These are phyloP conservation scores for Camelina hispida DNA, from an alignment of 345 rosid species.

Conservation along the genomic window DNA sequence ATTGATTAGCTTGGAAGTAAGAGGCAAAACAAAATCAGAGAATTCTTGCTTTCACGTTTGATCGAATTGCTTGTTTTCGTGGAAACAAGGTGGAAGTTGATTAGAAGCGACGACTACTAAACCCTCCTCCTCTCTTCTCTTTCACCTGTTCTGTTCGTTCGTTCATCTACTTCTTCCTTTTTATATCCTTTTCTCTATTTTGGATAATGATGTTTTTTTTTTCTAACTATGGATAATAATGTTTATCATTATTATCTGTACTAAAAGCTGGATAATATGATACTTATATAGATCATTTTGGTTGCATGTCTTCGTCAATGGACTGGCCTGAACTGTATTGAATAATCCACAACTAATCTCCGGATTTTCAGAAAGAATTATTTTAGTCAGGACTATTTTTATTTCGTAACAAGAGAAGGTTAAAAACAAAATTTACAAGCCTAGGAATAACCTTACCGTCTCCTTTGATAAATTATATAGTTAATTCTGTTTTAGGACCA, in stretches of 20 bases:
- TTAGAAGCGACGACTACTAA: constrained; percentile 46
- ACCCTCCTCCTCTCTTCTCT: background rate
- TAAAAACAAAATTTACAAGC: background rate
- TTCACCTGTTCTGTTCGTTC: background rate
- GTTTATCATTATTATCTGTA: background rate
- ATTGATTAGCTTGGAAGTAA: constrained; percentile 27
- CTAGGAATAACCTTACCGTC: background rate
- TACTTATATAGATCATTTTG: background rate
- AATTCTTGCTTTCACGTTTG: constrained; percentile 45
- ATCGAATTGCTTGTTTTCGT: constrained; percentile 42
- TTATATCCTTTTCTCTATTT: background rate
- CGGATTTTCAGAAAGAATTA: background rate
- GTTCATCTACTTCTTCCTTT: background rate
- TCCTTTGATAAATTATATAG: background rate
- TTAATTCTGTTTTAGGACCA: too few species aligned
- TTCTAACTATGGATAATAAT: constrained; percentile 24
- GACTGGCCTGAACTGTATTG: background rate
- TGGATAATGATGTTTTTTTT: constrained; percentile 18
- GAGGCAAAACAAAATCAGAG: background rate
- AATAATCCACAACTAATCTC: background rate
- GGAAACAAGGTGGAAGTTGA: constrained; percentile 38
- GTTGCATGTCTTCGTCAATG: background rate
- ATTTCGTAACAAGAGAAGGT: too few species aligned
- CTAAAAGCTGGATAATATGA: background rate
- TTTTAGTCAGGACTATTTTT: too few species aligned